Percentiles rank a stretch among this genome's conserved stretches.
These are phyloP conservation scores for Salix koriyanagi DNA, from an alignment of 345 rosid species.

Conservation along the genomic window DNA sequence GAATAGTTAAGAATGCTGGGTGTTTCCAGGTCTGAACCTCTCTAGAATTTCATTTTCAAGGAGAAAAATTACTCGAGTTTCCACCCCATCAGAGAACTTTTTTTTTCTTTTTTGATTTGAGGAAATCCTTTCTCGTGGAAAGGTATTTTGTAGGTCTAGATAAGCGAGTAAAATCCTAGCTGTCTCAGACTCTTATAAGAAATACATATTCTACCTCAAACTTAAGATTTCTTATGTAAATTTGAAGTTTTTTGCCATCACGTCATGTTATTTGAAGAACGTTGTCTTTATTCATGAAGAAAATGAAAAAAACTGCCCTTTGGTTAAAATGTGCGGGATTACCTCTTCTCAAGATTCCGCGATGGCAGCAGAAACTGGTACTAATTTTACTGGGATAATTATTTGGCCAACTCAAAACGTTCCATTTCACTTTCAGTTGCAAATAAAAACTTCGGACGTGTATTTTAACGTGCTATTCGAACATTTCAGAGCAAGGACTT, in stretches of 20 bases:
- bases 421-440: slow-evolving; percentile 69
- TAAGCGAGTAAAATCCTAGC: fast-evolving
- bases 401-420: slow-evolving; percentile 81
- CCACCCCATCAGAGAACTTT: background rate
- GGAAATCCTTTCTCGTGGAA: no score
- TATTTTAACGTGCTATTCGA: background rate
- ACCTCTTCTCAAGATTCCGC: slow-evolving; percentile 76
- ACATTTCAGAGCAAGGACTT: no score
- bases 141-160: no score
- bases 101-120: no score
- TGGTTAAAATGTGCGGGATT: slow-evolving; percentile 86
- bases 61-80: background rate
- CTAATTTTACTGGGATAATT: slow-evolving; percentile 80
- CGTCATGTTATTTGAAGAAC: slow-evolving; percentile 6
- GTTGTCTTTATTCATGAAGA: slow-evolving; percentile 13
- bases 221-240: no score
- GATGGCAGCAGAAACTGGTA: slow-evolving; percentile 87
- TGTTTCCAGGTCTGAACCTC: background rate
- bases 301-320: slow-evolving; percentile 32
- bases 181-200: fast-evolving
- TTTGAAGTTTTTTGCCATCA: no score
- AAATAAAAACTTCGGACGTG: slow-evolving; percentile 66
- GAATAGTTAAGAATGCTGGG: background rate
- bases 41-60: slow-evolving; percentile 5
- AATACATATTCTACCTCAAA: fast-evolving